Evolutionary conservation across 1,284 basidiomycete species (phyloP), one percentile per base, ranked within the genome.

Genomic region (Tremellales sp.): DNA sequence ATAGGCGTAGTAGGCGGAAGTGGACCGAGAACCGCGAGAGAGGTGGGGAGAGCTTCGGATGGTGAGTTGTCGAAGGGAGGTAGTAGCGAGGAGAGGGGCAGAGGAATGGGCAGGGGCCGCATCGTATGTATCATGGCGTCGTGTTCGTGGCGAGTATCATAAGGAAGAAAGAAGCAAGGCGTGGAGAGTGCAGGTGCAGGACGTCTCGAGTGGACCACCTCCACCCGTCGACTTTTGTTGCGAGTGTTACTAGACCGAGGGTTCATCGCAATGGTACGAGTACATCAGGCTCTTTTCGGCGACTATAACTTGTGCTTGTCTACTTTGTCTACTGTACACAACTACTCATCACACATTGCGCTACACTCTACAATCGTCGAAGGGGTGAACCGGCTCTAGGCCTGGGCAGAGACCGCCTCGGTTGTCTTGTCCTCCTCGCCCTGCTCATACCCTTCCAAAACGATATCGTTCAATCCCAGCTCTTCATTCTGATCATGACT

Each of bases 381-480:
- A 31, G 29, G 10, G 10, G 29, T 15, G 29, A 15, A 31, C n/a
- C n/a, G n/a, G n/a, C n/a, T n/a, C 15, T 31, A 8, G 29, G 29
- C 29, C 29, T 31, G 29, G 15, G 29, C 29, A 31, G 29, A 8
- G 15, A 15, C 29, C 8, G 8, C 29, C 29, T 15, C 15, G 10
- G 8, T 15, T 8, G 29, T 15, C 15, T 31, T 31, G 15, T 31
- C 29, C 29, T 31, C 29, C 29, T 31, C 61, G 23, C 64, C 61
- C 53, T 77, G 73, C 55, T 84, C 83, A 67, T 93, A 94, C 1
- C 83, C 83, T 67, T 94, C 90, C 4, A 96, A 84, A 58, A 89
- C 87, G 76, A 98, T 98, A 70, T 98, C 96, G 68, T 97, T 97
- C 66, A 98, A 71, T 0, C 96, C 96, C 10, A 98, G 78, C 48